Conservation (phyloP, 257 asterid species). For the Gardenia jasminoides region DNA sequence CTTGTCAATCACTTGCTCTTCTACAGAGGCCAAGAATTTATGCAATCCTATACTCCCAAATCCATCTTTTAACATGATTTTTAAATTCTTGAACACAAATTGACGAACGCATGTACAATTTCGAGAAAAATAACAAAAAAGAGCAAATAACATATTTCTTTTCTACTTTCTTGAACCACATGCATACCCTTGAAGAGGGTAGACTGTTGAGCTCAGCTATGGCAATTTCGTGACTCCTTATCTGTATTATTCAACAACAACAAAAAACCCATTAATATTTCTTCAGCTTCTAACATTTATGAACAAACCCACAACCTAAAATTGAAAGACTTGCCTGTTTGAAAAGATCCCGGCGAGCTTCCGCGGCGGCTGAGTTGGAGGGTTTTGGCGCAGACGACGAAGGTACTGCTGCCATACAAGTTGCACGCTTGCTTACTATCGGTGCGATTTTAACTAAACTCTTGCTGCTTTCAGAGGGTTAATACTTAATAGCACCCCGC, state of each 20-base stretch:
- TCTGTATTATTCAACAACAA: conserved; percentile 25
- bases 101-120: not conserved
- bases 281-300: not conserved
- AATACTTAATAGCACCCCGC: too few relatives aligned
- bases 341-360: not conserved
- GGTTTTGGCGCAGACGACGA: not conserved
- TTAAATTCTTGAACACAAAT: not conserved
- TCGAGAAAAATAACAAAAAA: not conserved
- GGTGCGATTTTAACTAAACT: too few relatives aligned
- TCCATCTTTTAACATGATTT: not conserved
- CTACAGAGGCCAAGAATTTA: not conserved
- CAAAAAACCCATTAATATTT: not conserved
- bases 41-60: not conserved
- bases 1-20: not conserved
- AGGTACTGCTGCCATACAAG: not conserved
- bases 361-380: not conserved
- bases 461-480: too few relatives aligned
- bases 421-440: too few relatives aligned
- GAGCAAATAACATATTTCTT: not conserved
- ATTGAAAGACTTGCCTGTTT: not conserved
- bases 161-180: not conserved
- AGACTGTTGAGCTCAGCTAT: conserved; percentile 63
- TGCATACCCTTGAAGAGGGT: conserved; percentile 52
- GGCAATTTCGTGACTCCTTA: conserved; percentile 67
- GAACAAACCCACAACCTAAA: not conserved